Base-by-base conservation (phyloP, 768 basidiomycete genomes). In the Infundibulicybe gibba region DNA sequence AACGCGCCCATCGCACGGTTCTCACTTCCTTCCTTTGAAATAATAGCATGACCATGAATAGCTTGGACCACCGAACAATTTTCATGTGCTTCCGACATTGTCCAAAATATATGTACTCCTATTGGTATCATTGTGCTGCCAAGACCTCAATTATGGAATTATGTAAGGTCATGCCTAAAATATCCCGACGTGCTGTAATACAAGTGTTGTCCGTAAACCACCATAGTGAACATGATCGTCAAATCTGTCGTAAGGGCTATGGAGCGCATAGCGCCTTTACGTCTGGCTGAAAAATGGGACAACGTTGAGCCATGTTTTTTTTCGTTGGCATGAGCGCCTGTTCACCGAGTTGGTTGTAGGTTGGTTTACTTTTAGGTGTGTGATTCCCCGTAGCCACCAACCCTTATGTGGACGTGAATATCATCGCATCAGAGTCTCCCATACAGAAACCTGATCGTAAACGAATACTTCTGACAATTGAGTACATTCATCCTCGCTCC, bases 281-380 rank as follows among this genome's bases (percentile, higher is more conserved):
- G 80, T 32, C 74, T 97, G 6, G 94, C 94, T 14, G 93, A 88
- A 54, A 80, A 77, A 51, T 97, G 94, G 93, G 94, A 97, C 59
- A 97, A 97, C 67, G 94, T 97, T 53, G 68, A 88, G 68, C 37
- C 44, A 21, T 44, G 32, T 11, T 43, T 40, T 12, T 41, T 46
- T 41, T 53, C 47, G n/a, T 42, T 39, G 43, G 45, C 54, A 43
- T 57, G 20, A 53, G 38, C 19, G 32, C 32, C 16, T 30, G 51
- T 46, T 53, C 49, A 53, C 41, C 37, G 46, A 49, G 15, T 32
- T 44, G 38, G n/a, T n/a, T 56, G 3, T 38, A 89, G 88, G 84
- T 87, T 44, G 88, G 88, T 46, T 65, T 90, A 31, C 66, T 90
- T 48, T 68, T 90, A 61, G 88, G 88, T 87, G 57, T 25, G 68